Evolutionary conservation across 768 basidiomycete genomes (phyloP).

Genomic region (Amanita fuliginea): DNA sequence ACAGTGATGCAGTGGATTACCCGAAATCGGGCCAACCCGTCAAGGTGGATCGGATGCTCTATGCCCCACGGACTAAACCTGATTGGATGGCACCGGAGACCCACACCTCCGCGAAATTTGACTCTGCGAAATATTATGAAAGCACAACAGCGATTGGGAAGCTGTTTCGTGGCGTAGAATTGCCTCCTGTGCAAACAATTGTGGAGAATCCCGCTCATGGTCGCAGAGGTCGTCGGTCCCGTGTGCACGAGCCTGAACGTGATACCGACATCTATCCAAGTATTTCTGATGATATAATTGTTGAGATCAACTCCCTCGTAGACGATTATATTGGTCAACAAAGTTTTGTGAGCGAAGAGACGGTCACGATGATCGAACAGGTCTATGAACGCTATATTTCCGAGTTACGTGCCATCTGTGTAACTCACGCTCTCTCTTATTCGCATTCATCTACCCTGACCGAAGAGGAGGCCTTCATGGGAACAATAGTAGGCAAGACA

Average conservation of each 20-base stretch:
- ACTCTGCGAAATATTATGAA: conserved; percentile 29
- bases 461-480: conserved; percentile 56
- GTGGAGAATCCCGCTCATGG: conserved; percentile 9
- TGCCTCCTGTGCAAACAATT: conserved; percentile 25
- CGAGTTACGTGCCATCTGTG: conserved; percentile 38
- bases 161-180: conserved; percentile 49
- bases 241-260: not conserved
- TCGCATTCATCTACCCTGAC: conserved; percentile 31
- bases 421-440: conserved; percentile 33
- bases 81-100: conserved; percentile 65
- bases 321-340: conserved; percentile 20
- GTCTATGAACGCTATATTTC: conserved; percentile 32
- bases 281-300: not conserved
- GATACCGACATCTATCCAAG: not conserved
- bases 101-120: conserved; percentile 20
- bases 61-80: conserved; percentile 26
- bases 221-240: not conserved
- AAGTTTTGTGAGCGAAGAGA: conserved; percentile 11
- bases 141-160: conserved; percentile 48
- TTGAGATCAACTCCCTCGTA: conserved; percentile 17
- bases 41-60: conserved; percentile 28
- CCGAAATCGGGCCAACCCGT: conserved; percentile 47
- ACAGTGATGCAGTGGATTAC: conserved; percentile 59
- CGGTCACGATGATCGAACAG: conserved; percentile 17
- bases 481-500: conserved; percentile 55